Evolutionary conservation across 495 filamentous ascomycete species (phyloP), one percentile per base, ranked within the genome.

Genomic region (Bombardia bombarda): DNA sequence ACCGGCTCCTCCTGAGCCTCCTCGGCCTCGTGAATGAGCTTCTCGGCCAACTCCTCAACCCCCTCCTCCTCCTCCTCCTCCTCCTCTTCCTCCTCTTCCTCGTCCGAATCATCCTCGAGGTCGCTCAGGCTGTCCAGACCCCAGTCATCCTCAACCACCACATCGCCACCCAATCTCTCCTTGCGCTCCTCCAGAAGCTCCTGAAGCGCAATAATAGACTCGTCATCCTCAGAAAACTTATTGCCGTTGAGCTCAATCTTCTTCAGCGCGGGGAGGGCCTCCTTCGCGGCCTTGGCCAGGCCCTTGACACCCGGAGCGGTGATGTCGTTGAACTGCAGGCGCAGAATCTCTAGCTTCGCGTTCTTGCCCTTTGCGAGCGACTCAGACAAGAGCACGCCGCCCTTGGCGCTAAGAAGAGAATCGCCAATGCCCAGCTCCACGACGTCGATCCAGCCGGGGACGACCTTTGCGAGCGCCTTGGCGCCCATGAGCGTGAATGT

Each of bases 171-270:
- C 42, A 79, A 67, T 46, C 77, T 69, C 50, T 82, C 79, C 62
- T 85, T 80, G 25, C 72, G 70, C 38, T 70, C 66, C 42, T 79
- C 74, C 32, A 79, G 52, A 3, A 78, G 61, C 20, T 69, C 67
- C 38, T 68, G 65, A 4, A 80, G 58, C 12, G 52, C 50, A 17
- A 69, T 45, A 40, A 82, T 74, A 33, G 73, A 71, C 22, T 73
- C 61, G 49, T 96, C 90, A 1, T 93, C 89, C 60, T 95, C 90
- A 7, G 72, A 70, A 52, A 98, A 95, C 53, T 85, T 90, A 69
- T 98, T 98, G 30, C 92, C 92, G 61, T 98, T 97, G 46, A 98
- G 68, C 61, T 98, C 92, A 45, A 95, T 77, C 49, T 87, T 81
- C 62, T 79, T 79, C 47, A 95, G 65, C 19, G 71, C 70, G 0